phyloP scores from a whole-genome alignment of 768 basidiomycete species.

The Macrolepiota albuminosa region DNA sequence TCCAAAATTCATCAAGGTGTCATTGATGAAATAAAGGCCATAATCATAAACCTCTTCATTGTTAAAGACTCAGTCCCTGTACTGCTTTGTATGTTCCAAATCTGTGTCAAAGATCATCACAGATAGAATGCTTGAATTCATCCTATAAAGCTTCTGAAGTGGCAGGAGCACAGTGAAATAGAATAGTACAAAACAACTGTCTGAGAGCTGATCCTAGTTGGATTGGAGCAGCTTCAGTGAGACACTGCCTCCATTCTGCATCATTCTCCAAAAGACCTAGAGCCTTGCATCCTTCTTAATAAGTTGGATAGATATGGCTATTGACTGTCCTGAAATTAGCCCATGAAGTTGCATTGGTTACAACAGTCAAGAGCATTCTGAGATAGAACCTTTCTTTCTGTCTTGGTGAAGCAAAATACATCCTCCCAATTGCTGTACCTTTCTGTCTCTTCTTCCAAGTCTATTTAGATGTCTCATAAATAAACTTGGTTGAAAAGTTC shows the following conservation, averaged over 20 bases:
- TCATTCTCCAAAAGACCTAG: not conserved
- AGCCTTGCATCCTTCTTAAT: not conserved
- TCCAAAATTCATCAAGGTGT: constrained; percentile 9
- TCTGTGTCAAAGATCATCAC: too few species aligned
- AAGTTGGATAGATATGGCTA: not conserved
- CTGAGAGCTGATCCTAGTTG: not conserved
- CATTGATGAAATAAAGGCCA: constrained; percentile 35
- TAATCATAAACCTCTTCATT: constrained; percentile 32
- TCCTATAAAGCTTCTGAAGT: constrained; percentile 27
- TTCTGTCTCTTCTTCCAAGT: not conserved
- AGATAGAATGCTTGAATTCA: constrained; percentile 16
- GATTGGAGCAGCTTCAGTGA: not conserved
- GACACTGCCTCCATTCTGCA: too few species aligned
- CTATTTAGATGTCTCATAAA: not conserved
- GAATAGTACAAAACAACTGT: not conserved
- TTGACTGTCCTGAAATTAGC: too few species aligned
- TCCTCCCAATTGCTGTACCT: not conserved
- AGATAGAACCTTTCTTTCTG: not conserved
- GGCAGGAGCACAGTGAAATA: too few species aligned
- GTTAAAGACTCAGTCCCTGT: constrained; percentile 10
- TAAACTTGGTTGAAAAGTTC: too few species aligned
- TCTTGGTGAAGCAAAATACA: not conserved
- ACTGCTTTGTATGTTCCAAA: too few species aligned
- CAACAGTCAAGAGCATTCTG: not conserved
- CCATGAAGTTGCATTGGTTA: not conserved